Percentiles rank a stretch among this genome's conserved stretches.
phyloP scores from a whole-genome alignment of 2,329 filamentous ascomycete genomes.

The Phyllosticta capitalensis region DNA sequence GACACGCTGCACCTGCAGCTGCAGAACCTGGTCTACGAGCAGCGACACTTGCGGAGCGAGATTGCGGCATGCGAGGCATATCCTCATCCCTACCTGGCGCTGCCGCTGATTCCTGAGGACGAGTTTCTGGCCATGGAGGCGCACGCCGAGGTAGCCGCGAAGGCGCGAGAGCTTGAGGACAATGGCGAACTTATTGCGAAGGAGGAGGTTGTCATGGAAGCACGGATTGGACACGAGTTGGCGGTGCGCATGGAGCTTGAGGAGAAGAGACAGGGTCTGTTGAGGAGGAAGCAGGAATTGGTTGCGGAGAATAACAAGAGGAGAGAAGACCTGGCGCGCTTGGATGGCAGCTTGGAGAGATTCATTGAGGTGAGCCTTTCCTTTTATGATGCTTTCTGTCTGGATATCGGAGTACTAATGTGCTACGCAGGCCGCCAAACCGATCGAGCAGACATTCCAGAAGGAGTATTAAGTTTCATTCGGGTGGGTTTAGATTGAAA shows the following conservation, averaged over 20 bases:
- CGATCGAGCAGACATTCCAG: conserved; percentile 77
- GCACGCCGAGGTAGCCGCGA: conserved; percentile 42
- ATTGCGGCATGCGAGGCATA: conserved; percentile 86
- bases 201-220: conserved; percentile 81
- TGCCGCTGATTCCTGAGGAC: conserved; percentile 75
- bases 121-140: conserved; percentile 58
- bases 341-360: conserved; percentile 87
- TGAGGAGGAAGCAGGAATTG: conserved; percentile 57
- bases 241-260: conserved; percentile 76
- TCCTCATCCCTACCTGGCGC: conserved; percentile 83
- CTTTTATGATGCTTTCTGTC: background rate
- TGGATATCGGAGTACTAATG: background rate
- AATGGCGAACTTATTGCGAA: conserved; percentile 80
- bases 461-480: conserved; percentile 44
- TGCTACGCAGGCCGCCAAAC: conserved; percentile 63
- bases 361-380: conserved; percentile 72
- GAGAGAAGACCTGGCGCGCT: conserved; percentile 82
- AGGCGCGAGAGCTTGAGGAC: conserved; percentile 84
- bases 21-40: conserved; percentile 95
- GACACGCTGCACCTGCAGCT: conserved; percentile 85
- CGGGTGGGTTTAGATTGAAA: background rate
- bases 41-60: conserved; percentile 80
- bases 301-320: conserved; percentile 78
- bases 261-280: conserved; percentile 59
- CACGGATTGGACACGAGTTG: conserved; percentile 84